These are phyloP conservation scores for Plasmodium berghei DNA, from an alignment of 169 alveolate genomes.

Conservation along the genomic window DNA sequence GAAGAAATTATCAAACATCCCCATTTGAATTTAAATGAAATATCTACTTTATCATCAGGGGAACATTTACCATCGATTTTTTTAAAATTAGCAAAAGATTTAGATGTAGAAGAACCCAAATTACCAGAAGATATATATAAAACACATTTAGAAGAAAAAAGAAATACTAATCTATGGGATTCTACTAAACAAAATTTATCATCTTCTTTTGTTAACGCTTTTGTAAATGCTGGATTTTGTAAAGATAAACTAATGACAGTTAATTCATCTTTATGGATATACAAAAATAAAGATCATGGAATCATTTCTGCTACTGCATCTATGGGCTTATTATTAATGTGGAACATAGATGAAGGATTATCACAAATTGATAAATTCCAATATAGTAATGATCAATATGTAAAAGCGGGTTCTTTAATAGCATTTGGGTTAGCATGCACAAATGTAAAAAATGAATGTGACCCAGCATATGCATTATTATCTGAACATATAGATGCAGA, in stretches of 20 bases:
- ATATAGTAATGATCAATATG: constrained; percentile 94
- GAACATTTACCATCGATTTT: constrained; percentile 89
- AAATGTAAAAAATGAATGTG: constrained; percentile 95
- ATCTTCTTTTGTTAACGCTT: constrained; percentile 97
- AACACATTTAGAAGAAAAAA: constrained; percentile 91
- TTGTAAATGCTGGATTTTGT: constrained; percentile 98
- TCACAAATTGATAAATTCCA: constrained; percentile 93
- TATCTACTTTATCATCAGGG: constrained; percentile 90
- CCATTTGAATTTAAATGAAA: constrained; percentile 70
- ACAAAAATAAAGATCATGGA: constrained; percentile 96
- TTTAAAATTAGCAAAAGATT: constrained; percentile 92
- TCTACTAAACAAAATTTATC: constrained; percentile 97
- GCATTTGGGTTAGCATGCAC: constrained; percentile 95
- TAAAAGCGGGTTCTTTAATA: constrained; percentile 96
- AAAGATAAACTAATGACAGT: constrained; percentile 92
- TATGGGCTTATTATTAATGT: constrained; percentile 94
- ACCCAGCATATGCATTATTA: constrained; percentile 96
- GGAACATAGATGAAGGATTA: constrained; percentile 99
- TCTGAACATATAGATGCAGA: constrained; percentile 92
- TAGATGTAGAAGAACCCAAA: constrained; percentile 97
- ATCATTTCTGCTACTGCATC: constrained; percentile 96
- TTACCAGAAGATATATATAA: constrained; percentile 95
- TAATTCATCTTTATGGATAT: constrained; percentile 93
- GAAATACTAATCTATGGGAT: constrained; percentile 88
- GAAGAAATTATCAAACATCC: constrained; percentile 75